These are phyloP conservation scores for Botrytis porri DNA, from an alignment of 2,329 filamentous ascomycete species.

Conservation along the genomic window DNA sequence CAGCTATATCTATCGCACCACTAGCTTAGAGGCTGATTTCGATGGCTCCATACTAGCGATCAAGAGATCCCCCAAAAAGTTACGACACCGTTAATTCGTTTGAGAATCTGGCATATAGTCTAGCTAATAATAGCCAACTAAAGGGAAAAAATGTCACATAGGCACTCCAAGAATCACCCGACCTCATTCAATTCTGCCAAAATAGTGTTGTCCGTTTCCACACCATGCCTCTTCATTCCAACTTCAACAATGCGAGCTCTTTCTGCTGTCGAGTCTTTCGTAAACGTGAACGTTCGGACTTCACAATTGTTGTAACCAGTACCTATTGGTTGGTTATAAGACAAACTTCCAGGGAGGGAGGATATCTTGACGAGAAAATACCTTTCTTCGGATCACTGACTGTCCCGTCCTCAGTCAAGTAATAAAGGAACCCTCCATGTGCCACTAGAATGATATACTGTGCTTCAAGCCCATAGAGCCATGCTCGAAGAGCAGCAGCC, in stretches of 20 bases:
- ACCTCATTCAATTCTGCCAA: not conserved
- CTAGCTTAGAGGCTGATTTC: not conserved
- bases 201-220: not conserved
- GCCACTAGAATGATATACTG: not conserved
- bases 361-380: not conserved
- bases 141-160: not conserved
- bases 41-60: too few relatives aligned
- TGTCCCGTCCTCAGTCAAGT: not conserved
- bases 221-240: not conserved
- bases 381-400: not conserved
- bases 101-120: too few relatives aligned
- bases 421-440: not conserved
- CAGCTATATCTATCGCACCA: not conserved
- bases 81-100: too few relatives aligned
- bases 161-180: not conserved
- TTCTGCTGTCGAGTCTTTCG: not conserved
- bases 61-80: too few relatives aligned
- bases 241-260: not conserved
- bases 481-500: not conserved
- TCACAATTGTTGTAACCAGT: not conserved
- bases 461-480: not conserved
- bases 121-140: not conserved
- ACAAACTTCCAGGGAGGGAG: not conserved
- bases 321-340: not conserved
- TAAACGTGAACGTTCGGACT: not conserved